Conservation (phyloP, 441 rosid species). For the Euphorbia celastroides region DNA sequence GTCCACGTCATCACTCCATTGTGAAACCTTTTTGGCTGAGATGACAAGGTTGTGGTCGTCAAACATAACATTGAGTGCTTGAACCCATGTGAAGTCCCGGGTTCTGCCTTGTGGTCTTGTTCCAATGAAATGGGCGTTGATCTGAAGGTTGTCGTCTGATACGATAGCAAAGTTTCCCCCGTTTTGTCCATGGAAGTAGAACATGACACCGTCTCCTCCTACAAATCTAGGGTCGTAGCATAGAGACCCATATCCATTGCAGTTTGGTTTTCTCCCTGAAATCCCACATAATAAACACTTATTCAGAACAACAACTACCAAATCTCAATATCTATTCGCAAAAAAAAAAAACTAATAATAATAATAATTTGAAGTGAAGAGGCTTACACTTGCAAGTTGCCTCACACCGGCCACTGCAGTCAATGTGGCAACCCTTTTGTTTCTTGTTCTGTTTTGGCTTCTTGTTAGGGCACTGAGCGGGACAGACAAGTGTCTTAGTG, state of each 20-base stretch:
- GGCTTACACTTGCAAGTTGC: conserved; percentile 70
- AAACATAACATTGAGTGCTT: conserved; percentile 63
- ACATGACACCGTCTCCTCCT: conserved; percentile 85
- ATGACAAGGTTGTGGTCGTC: conserved; percentile 55
- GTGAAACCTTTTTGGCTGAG: conserved; percentile 48
- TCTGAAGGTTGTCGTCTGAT: conserved; percentile 67
- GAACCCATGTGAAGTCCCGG: conserved; percentile 92
- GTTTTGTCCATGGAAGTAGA: conserved; percentile 85
- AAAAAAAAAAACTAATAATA: too few species aligned
- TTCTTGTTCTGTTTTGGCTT: conserved; percentile 61
- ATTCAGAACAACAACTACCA: too few species aligned
- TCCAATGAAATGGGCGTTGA: conserved; percentile 89
- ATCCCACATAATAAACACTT: too few species aligned
- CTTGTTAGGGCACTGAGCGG: conserved; percentile 61
- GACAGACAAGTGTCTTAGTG: conserved; percentile 52
- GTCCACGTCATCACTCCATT: conserved; percentile 50
- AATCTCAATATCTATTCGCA: too few species aligned
- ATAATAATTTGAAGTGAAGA: too few species aligned
- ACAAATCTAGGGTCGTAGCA: conserved; percentile 86
- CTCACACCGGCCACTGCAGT: conserved; percentile 77
- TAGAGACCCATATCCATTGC: conserved; percentile 69
- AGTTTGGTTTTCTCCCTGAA: conserved; percentile 68
- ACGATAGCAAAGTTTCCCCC: conserved; percentile 84
- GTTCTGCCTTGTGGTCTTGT: conserved; percentile 70
- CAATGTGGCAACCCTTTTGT: conserved; percentile 54